Percentiles rank a stretch among this genome's conserved stretches.
Evolutionary conservation across 768 basidiomycete genomes (phyloP).

Genomic region (Lactarius vividus): DNA sequence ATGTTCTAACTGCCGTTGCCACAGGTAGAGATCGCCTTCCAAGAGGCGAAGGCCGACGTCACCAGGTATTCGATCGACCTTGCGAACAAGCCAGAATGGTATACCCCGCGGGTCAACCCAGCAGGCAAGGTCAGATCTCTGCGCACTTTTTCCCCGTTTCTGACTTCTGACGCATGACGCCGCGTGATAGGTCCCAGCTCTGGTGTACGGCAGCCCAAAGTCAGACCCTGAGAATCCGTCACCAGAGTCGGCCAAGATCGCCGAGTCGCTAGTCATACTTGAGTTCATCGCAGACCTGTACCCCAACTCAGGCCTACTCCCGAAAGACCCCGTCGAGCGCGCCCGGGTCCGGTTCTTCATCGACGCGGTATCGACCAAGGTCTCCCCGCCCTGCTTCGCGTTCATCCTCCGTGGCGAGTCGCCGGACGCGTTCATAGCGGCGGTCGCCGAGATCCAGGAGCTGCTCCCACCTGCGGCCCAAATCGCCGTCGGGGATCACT

Average conservation of each 20-base stretch:
- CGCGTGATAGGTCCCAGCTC: constrained; percentile 54
- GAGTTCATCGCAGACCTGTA: constrained; percentile 61
- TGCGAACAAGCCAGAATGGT: constrained; percentile 66
- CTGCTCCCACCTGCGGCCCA: constrained; percentile 43
- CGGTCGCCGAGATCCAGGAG: constrained; percentile 46
- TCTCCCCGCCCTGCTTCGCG: constrained; percentile 38
- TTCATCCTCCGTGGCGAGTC: constrained; percentile 38
- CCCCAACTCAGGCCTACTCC: constrained; percentile 45
- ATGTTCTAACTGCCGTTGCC: not conserved
- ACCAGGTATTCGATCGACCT: constrained; percentile 55
- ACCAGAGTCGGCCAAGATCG: constrained; percentile 51
- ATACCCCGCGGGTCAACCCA: constrained; percentile 56
- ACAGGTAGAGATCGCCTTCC: constrained; percentile 56
- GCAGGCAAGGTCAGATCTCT: constrained; percentile 50
- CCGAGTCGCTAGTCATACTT: constrained; percentile 58
- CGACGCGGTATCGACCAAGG: constrained; percentile 46
- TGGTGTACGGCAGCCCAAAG: constrained; percentile 58
- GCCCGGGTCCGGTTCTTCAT: constrained; percentile 59
- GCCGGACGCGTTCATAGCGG: constrained; percentile 40
- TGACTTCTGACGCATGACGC: not conserved
- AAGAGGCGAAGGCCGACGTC: constrained; percentile 49
- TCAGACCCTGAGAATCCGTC: constrained; percentile 52
- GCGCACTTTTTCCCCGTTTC: too few relatives aligned
- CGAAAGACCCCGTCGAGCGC: constrained; percentile 50
- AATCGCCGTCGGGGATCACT: constrained; percentile 42